Evolutionary conservation across 2,329 filamentous ascomycete genomes (phyloP).

Genomic region (Claviceps quebecensis): DNA sequence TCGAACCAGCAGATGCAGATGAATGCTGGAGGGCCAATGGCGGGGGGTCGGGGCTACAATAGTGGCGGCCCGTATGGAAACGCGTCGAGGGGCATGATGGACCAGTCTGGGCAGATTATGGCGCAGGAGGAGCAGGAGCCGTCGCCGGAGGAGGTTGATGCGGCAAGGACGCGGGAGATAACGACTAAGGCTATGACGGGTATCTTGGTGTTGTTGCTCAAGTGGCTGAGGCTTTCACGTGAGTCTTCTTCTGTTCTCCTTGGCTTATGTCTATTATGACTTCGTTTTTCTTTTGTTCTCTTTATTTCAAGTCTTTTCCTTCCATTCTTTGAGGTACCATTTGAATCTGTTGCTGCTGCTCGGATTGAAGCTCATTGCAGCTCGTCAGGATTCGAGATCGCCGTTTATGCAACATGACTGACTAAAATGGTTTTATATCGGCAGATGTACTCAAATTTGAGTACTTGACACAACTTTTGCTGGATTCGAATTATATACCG

Average conservation of each 20-base stretch:
- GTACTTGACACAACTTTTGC: slow-evolving; percentile 80
- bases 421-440: neutral
- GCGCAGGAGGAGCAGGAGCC: slow-evolving; percentile 30
- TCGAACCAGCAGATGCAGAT: slow-evolving; percentile 25
- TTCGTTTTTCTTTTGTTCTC: too few species aligned
- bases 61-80: slow-evolving; percentile 22
- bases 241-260: slow-evolving; percentile 22
- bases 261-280: neutral
- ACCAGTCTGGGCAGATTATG: slow-evolving; percentile 18
- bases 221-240: slow-evolving; percentile 96
- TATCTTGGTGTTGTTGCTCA: slow-evolving; percentile 71
- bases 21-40: slow-evolving; percentile 19
- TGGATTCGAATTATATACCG: slow-evolving; percentile 92
- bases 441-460: slow-evolving; percentile 88
- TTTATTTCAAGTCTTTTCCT: neutral
- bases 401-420: neutral
- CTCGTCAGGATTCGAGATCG: neutral
- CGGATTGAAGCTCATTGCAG: neutral
- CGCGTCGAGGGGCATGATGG: slow-evolving; percentile 17
- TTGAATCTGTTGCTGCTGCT: too few species aligned
- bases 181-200: slow-evolving; percentile 85
- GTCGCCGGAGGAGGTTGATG: slow-evolving; percentile 65
- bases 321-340: neutral
- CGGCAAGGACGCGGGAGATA: slow-evolving; percentile 70
- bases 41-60: neutral